These are phyloP conservation scores for Fraxinus platypoda DNA, from an alignment of 305 asterid genomes.

Conservation along the genomic window DNA sequence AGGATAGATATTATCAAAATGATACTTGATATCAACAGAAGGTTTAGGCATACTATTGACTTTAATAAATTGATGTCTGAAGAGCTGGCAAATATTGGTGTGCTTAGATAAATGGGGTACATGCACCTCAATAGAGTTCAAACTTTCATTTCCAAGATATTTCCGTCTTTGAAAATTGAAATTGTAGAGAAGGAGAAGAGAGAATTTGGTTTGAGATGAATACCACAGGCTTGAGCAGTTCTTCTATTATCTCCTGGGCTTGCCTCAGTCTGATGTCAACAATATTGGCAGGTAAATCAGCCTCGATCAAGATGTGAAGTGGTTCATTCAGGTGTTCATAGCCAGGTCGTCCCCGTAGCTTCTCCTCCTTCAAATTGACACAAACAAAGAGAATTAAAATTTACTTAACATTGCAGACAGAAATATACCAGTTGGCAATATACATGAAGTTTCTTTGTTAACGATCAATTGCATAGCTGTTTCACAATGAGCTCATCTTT, in stretches of 20 bases:
- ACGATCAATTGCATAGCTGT: not conserved
- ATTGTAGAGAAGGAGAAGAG: not conserved
- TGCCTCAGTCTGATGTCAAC: constrained; percentile 73
- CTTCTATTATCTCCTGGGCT: constrained; percentile 78
- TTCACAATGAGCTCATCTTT: not conserved
- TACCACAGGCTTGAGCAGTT: constrained; percentile 89
- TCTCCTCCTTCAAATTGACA: constrained; percentile 66
- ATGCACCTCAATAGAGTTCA: not conserved
- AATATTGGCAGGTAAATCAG: constrained; percentile 73
- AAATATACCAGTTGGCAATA: constrained; percentile 1
- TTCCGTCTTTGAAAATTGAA: not conserved
- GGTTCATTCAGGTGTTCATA: constrained; percentile 85
- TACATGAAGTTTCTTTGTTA: not conserved
- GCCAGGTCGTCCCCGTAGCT: constrained; percentile 76
- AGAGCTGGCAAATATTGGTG: not conserved
- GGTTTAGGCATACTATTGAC: not conserved
- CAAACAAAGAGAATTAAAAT: constrained; percentile 9
- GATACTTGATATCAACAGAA: not conserved
- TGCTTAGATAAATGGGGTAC: not conserved
- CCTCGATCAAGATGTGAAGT: constrained; percentile 81
- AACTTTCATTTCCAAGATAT: not conserved
- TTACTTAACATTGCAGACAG: not conserved
- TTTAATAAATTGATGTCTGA: not conserved
- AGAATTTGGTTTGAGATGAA: constrained; percentile 19
- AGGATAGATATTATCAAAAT: not conserved